Base-by-base conservation (phyloP, 108 stramenopile genomes). In the Nannochloropsis oceanica region DNA sequence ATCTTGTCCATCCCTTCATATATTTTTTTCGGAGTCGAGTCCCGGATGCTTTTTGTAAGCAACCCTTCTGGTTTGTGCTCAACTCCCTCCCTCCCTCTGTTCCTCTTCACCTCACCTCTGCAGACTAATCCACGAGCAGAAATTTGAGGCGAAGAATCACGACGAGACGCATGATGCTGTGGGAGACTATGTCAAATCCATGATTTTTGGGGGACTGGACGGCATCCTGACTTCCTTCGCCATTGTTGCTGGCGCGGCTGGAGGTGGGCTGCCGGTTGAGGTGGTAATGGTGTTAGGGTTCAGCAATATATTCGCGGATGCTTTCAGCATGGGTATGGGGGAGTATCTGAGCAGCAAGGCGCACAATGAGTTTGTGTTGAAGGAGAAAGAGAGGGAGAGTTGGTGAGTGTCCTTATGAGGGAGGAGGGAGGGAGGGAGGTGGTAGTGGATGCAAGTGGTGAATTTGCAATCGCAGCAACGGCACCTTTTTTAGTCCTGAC, bases 161-260 rank as follows among this genome's bases (percentile, higher is more conserved):
- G 59, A 73, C n/a, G 59, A 73, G 2, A 73, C 59, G 18, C 59
- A 73, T 73, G 59, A 73, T 73, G 18, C 59, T 9, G 59, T 73
- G 22, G 59, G 59, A 9, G 59, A 73, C n/a, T 73, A 73, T 10
- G 59, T 73, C 59, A 88, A 89, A 89, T 81, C 85, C 8, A 59
- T 93, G 43, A 96, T 99, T 73, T 99, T 99, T 90, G 98, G 98
- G 44, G 98, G 98, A 43, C 92, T 97, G 43, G 98, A 99, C 87
- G 98, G 98, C 2, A 96, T 99, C 84, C 90, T 99, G 79, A 97
- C 98, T 24, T 94, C 95, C 26, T 97, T 99, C 86, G 96, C 97
- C 80, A 96, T 99, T 87, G 95, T 99, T 13, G 94, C 96, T n/a
- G 97, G 95, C 13, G 95, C 97, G 12, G 95, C 97, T 8, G 98